Evolutionary conservation across 371 early-diverging fungal genomes (phyloP).

Genomic region (Mortierella sp.): DNA sequence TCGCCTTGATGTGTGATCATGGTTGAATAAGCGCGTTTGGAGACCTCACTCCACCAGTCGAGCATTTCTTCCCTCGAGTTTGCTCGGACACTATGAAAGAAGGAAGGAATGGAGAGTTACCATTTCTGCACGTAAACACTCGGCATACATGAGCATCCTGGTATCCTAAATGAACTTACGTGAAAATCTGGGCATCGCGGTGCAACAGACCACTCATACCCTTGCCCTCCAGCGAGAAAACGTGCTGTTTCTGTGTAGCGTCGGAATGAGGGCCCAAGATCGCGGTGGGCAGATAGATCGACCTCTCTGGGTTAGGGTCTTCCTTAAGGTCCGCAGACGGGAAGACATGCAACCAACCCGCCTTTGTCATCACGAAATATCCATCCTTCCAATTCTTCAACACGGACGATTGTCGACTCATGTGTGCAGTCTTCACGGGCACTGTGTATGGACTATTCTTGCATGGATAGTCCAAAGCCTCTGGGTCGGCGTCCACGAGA

Average conservation of each 20-base stretch:
- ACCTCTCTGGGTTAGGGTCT: slow-evolving; percentile 38
- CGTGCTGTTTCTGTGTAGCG: slow-evolving; percentile 40
- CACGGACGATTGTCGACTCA: slow-evolving; percentile 42
- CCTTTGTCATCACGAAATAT: slow-evolving; percentile 40
- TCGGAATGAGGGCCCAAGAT: slow-evolving; percentile 43
- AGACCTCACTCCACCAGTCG: slow-evolving; percentile 50
- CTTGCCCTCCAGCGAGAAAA: slow-evolving; percentile 49
- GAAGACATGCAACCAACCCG: slow-evolving; percentile 51
- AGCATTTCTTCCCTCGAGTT: slow-evolving; percentile 48
- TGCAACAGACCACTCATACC: slow-evolving; percentile 50
- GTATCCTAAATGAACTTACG: too few relatives aligned
- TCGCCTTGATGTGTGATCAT: slow-evolving; percentile 34
- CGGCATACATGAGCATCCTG: too few relatives aligned
- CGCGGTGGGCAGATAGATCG: slow-evolving; percentile 44
- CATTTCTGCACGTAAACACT: too few relatives aligned
- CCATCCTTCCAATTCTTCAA: slow-evolving; percentile 53
- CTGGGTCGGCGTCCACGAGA: slow-evolving; percentile 41
- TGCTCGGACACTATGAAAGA: slow-evolving; percentile 31
- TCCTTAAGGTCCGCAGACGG: slow-evolving; percentile 28
- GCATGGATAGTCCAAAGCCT: slow-evolving; percentile 45
- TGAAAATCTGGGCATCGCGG: slow-evolving; percentile 43
- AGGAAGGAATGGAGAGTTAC: too few relatives aligned
- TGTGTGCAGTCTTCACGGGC: slow-evolving; percentile 36
- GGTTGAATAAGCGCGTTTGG: slow-evolving; percentile 46
- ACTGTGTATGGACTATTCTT: slow-evolving; percentile 37